Base-by-base conservation (phyloP, 441 rosid genomes). In the Jatropha podagrica region DNA sequence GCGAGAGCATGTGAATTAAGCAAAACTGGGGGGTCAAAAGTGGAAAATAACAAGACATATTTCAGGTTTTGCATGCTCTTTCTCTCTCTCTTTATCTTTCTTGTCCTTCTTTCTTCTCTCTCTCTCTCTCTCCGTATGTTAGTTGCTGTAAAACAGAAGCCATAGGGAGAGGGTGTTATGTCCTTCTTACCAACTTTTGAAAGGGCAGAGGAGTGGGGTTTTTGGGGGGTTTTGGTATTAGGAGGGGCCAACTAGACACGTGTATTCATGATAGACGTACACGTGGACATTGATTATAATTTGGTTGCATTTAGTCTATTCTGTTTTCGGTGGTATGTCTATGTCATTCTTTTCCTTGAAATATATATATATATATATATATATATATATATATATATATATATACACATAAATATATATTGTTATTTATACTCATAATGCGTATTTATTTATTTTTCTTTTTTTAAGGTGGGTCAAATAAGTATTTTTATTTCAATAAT, bases 71-170 rank as follows among this genome's bases (percentile, higher is more conserved):
- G 90, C 92, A 88, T 90, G 82, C 78, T 85, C 65, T 79, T 44
- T 60, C 66, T 60, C 72, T 56, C 56, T 79, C 65, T 64, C n/a
- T 65, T 51, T 71, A 46, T 78, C 69, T 23, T 2, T 7, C 23
- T 32, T 32, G 32, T 32, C 32, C 32, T 32, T 85, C 65, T 79
- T 44, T 60, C 66, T 66, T 72, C n/a, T n/a, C n/a, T 60, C 55
- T 79, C 64, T 64, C 26, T 65, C 51, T 71, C 54, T 76, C 69
- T 23, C 3, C 3, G 17, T 73, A 44, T 55, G 48, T 38, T 46
- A 62, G 60, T 68, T 69, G 79, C 82, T 84, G 92, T 89, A 66
- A 85, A 76, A 76, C 86, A 69, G 87, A 88, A 89, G 90, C 82
- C 69, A 65, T 56, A 72, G 68, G 42, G 17, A 17, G 79, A 23